Conservation (phyloP, 495 filamentous ascomycete genomes). For the Penicillium cataractarum region DNA sequence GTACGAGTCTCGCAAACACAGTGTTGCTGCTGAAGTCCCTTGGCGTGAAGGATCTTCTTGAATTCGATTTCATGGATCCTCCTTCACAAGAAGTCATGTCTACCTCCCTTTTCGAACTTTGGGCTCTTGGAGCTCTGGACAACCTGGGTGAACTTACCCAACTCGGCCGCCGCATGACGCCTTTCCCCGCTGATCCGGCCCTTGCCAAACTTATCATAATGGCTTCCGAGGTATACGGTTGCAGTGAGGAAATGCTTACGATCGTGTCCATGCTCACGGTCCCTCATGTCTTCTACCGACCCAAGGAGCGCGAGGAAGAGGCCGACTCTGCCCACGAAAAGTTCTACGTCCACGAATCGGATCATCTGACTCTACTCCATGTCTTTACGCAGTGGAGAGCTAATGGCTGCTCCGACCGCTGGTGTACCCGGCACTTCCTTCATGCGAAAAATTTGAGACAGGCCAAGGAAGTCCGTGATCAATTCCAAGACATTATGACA, state of each 20-base stretch:
- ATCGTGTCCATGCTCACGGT: conserved; percentile 99
- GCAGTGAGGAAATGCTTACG: conserved; percentile 96
- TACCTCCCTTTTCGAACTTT: conserved; percentile 96
- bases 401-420: conserved; percentile 86
- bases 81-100: conserved; percentile 98
- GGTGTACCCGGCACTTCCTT: conserved; percentile 92
- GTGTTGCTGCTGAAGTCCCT: conserved; percentile 93
- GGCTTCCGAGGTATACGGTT: conserved; percentile 78
- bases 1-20: conserved; percentile 93
- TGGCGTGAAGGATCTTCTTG: conserved; percentile 90
- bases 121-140: conserved; percentile 92
- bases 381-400: conserved; percentile 95
- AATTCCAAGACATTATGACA: conserved; percentile 93
- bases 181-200: conserved; percentile 95
- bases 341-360: conserved; percentile 97
- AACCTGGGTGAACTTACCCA: conserved; percentile 91
- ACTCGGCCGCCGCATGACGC: conserved; percentile 90
- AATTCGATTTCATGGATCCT: conserved; percentile 99
- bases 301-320: conserved; percentile 96
- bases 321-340: conserved; percentile 96
- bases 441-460: conserved; percentile 89
- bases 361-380: conserved; percentile 93
- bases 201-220: conserved; percentile 94
- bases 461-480: conserved; percentile 91
- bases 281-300: conserved; percentile 94